Evolutionary conservation across 352 stramenopile genomes (phyloP), one percentile per base, ranked within the genome.

Genomic region (Globisporangium uncinulatum): DNA sequence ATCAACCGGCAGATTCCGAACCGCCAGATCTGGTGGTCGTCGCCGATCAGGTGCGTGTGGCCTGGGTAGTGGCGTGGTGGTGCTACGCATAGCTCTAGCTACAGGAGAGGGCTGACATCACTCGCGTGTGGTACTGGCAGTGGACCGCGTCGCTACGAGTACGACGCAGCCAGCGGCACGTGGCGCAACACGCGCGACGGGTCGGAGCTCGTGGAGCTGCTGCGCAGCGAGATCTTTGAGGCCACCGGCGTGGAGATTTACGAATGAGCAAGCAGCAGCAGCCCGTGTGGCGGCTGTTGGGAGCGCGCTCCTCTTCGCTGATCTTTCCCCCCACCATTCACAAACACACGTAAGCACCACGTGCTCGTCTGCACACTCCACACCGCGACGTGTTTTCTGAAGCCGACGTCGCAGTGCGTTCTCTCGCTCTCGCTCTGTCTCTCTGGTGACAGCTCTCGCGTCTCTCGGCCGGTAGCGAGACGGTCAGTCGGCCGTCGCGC

Each of bases 1-100:
- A 83, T 99, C 59, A 99, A 99, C 74, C 98, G 98, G 64, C 96
- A 99, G 70, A 97, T 96, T 41, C 96, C 96, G 4, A 99, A 99
- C 77, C 79, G 86, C 41, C 95, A 98, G 71, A 93, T 98, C 56
- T 98, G 94, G 94, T 98, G 94, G 95, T 98, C 92, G 7, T 98
- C 94, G 56, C 96, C 96, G 3, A 79, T 98, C 61, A 97, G 87
- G 83, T 91, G 60, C 32, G 2, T 50, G 32, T 42, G 9, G 10
- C 24, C 20, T 14, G 49, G 11, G 14, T n/a, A n/a, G n/a, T n/a
- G n/a, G n/a, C n/a, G n/a, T n/a, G n/a, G n/a, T 53, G 15, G 4
- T 59, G 2, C 14, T 55, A 8, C 17, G 31, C 19, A 19, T 6
- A 13, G 10, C 43, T n/a, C 15, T 4, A 29, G 24, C 24, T 29